Conservation (phyloP, 495 filamentous ascomycete species). For the Lindgomyces ingoldianus region DNA sequence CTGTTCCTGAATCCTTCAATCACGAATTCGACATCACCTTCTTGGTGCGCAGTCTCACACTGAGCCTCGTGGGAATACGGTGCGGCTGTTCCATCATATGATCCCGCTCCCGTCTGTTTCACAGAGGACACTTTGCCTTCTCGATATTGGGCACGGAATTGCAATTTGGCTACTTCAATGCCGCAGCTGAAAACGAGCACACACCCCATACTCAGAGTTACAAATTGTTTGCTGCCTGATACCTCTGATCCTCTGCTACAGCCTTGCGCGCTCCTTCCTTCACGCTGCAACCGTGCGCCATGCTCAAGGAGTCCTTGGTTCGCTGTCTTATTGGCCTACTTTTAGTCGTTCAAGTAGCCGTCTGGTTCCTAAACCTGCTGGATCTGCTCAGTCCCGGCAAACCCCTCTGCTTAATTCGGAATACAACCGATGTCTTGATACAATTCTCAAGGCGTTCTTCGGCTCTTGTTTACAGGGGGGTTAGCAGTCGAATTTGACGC, state of each 20-base stretch:
- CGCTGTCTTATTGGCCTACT: conserved; percentile 17
- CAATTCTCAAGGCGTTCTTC: conserved; percentile 10
- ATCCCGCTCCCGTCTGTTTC: neutral
- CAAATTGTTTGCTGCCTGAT: too few species aligned
- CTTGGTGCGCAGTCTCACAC: too few species aligned
- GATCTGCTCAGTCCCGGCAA: conserved; percentile 28
- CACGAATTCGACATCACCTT: too few species aligned
- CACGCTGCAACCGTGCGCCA: neutral
- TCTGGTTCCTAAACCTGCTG: conserved; percentile 22
- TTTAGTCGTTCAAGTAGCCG: conserved; percentile 12
- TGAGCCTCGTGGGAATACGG: too few species aligned
- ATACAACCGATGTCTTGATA: neutral
- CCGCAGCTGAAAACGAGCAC: neutral
- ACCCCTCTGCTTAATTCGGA: conserved; percentile 7
- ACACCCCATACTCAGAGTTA: too few species aligned
- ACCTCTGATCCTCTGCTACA: too few species aligned
- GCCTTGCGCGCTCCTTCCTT: neutral
- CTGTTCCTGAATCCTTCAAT: too few species aligned
- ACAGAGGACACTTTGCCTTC: conserved; percentile 2
- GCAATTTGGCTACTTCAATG: neutral
- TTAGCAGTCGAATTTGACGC: conserved; percentile 4
- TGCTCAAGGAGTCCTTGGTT: neutral
- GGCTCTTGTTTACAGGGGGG: neutral
- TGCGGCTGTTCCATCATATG: neutral
- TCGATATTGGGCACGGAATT: neutral